These are phyloP conservation scores for Mychonastes homosphaera DNA, from an alignment of 139 green algal genomes.

Conservation along the genomic window DNA sequence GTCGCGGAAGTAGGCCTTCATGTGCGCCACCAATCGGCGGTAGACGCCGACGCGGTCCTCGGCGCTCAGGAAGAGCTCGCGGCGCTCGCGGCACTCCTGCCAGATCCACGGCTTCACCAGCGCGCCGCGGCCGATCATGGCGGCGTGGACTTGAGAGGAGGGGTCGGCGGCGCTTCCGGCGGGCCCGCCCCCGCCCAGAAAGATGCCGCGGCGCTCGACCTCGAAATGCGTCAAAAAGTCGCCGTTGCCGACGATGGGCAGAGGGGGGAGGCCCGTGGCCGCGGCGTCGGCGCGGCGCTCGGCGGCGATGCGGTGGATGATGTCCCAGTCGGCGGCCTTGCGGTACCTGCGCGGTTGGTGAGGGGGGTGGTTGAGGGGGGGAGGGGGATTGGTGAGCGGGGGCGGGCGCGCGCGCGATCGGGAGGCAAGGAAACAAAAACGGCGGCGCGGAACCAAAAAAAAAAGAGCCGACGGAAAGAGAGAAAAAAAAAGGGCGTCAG, in stretches of 20 bases:
- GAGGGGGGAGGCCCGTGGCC: not conserved
- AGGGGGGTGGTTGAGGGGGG: too few relatives aligned
- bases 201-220: conserved; percentile 20
- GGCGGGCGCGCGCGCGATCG: too few relatives aligned
- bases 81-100: conserved; percentile 51
- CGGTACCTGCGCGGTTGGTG: conserved; percentile 51
- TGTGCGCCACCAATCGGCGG: conserved; percentile 23
- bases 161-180: too few relatives aligned
- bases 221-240: conserved; percentile 64
- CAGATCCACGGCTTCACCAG: conserved; percentile 83
- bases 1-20: conserved; percentile 71
- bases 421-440: too few relatives aligned
- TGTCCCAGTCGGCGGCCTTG: conserved; percentile 59
- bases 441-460: too few relatives aligned
- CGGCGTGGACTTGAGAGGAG: conserved; percentile 15
- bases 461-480: conserved; percentile 2
- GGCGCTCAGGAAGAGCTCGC: conserved; percentile 39
- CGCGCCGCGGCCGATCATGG: conserved; percentile 57
- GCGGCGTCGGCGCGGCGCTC: not conserved
- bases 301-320: conserved; percentile 37
- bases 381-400: too few relatives aligned
- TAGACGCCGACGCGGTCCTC: conserved; percentile 73
- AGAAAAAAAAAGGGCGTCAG: conserved; percentile 7
- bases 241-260: conserved; percentile 65
- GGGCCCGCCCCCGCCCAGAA: too few relatives aligned